A percentile compares a stretch with the other conserved stretches of the same genome.
These are phyloP conservation scores for Leptosphaerulina australis DNA, from an alignment of 2,329 filamentous ascomycete species.

Conservation along the genomic window DNA sequence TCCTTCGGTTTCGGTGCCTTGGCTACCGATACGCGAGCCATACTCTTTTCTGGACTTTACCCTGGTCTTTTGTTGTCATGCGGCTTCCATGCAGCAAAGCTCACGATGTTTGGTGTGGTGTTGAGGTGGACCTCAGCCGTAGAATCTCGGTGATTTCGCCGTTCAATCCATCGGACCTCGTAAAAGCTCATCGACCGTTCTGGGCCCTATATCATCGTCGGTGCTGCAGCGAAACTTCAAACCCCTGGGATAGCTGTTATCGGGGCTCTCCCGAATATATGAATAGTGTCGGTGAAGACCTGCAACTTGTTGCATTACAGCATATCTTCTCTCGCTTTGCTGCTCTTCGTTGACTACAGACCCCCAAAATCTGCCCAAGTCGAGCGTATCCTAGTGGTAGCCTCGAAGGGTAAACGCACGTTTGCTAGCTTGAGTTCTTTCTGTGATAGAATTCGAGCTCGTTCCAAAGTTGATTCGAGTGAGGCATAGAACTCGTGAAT, in stretches of 20 bases:
- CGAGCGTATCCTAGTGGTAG: constrained; percentile 45
- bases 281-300: not conserved
- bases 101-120: constrained; percentile 23
- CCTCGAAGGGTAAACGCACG: constrained; percentile 35
- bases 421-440: constrained; percentile 21
- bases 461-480: not conserved
- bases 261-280: constrained; percentile 16
- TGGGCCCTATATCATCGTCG: constrained; percentile 16
- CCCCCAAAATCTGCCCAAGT: constrained; percentile 52
- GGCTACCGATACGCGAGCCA: constrained; percentile 14
- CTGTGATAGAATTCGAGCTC: not conserved
- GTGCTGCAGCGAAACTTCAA: constrained; percentile 6
- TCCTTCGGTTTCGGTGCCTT: constrained; percentile 5
- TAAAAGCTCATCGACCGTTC: constrained; percentile 3
- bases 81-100: constrained; percentile 15
- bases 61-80: constrained; percentile 10
- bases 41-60: constrained; percentile 11
- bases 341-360: constrained; percentile 48
- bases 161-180: constrained; percentile 7
- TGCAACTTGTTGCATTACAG: constrained; percentile 11
- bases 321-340: constrained; percentile 22
- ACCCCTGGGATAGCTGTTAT: not conserved
- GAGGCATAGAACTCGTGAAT: not conserved
- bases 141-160: constrained; percentile 17
- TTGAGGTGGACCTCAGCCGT: constrained; percentile 19